Conservation (phyloP, 176 grass and related monocot genomes). For the Dendrocalamus sinicus region DNA sequence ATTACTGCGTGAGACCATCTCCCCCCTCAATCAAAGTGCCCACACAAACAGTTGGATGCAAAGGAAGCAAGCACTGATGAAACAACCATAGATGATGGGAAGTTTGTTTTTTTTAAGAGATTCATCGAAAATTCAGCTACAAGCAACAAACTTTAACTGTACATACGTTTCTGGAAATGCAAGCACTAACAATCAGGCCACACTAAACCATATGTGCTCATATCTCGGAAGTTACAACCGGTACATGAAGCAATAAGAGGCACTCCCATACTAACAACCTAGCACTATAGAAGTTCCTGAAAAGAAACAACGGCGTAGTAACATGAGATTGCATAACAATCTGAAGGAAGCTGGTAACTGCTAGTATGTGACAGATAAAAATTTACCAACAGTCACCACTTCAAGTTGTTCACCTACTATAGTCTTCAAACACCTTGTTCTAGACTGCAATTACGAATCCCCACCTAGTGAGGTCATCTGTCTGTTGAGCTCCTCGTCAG, state of each 20-base stretch:
- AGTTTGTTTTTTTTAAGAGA: not conserved
- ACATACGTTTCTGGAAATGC: not conserved
- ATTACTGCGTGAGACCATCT: not conserved
- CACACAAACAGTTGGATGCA: conserved; percentile 1
- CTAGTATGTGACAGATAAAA: conserved; percentile 23
- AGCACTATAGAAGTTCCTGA: not conserved
- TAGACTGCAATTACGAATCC: conserved; percentile 15
- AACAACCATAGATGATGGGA: not conserved
- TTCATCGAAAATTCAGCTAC: not conserved
- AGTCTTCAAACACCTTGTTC: conserved; percentile 22
- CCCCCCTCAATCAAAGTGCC: not conserved
- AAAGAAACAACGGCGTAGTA: not conserved
- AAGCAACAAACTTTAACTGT: not conserved
- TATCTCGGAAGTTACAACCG: conserved; percentile 5
- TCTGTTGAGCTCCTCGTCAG: conserved; percentile 69
- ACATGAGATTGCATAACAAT: not conserved
- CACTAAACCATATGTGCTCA: not conserved
- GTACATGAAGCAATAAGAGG: not conserved
- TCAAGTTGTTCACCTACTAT: conserved; percentile 2
- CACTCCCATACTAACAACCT: conserved; percentile 1
- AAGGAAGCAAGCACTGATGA: not conserved
- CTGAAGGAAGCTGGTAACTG: conserved; percentile 14
- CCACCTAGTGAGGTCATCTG: conserved; percentile 42
- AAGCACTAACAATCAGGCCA: conserved; percentile 17
- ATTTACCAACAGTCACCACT: conserved; percentile 1